Conservation (phyloP, 371 early-diverging fungal genomes). For the Entomophthora muscae region DNA sequence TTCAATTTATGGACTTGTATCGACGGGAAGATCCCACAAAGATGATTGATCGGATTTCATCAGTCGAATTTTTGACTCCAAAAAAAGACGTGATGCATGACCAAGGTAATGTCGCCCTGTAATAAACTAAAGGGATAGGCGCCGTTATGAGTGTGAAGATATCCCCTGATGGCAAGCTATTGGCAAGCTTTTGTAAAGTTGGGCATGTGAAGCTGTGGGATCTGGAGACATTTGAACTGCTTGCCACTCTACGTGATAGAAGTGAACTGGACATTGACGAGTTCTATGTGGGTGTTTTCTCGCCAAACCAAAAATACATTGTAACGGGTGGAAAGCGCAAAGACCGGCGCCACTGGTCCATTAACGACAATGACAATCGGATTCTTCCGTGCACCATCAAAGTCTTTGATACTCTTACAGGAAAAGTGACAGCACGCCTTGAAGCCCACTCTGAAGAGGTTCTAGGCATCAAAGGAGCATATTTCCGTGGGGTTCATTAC, state of each 20-base stretch:
- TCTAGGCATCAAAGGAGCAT: slow-evolving; percentile 51
- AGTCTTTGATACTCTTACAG: slow-evolving; percentile 54
- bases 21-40: slow-evolving; percentile 13
- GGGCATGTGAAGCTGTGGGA: slow-evolving; percentile 70
- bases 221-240: slow-evolving; percentile 33
- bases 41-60: slow-evolving; percentile 40
- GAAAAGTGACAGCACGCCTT: slow-evolving; percentile 43
- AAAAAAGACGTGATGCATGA: slow-evolving; percentile 26
- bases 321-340: slow-evolving; percentile 65
- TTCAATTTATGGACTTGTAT: slow-evolving; percentile 1
- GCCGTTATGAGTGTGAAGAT: slow-evolving; percentile 58
- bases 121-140: slow-evolving; percentile 15
- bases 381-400: slow-evolving; percentile 79
- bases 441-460: slow-evolving; percentile 79
- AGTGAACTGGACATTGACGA: slow-evolving; percentile 75
- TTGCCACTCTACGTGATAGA: slow-evolving; percentile 53
- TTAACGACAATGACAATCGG: slow-evolving; percentile 76
- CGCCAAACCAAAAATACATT: slow-evolving; percentile 27
- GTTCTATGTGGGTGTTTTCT: slow-evolving; percentile 64
- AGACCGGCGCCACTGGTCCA: slow-evolving; percentile 70
- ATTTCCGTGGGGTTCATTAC: slow-evolving; percentile 60
- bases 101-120: slow-evolving; percentile 15
- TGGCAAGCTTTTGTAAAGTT: slow-evolving; percentile 69
- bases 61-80: slow-evolving; percentile 33
- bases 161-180: slow-evolving; percentile 60